phyloP scores from a whole-genome alignment of 2,329 filamentous ascomycete species.

The Monosporascus sp. region DNA sequence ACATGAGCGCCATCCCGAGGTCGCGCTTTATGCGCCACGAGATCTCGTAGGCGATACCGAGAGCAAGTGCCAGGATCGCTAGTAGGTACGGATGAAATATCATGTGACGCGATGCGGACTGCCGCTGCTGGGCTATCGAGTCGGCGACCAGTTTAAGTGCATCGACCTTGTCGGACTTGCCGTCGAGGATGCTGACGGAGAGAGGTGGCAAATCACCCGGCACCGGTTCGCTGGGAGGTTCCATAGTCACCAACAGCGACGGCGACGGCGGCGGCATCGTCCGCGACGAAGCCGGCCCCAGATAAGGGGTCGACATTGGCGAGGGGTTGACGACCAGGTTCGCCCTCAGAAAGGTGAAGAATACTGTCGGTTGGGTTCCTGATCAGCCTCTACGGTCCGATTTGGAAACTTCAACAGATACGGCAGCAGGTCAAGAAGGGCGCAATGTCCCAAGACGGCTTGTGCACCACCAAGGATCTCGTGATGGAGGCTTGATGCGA shows the following conservation, averaged over 20 bases:
- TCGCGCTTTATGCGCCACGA: constrained; percentile 44
- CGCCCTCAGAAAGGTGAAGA: constrained; percentile 76
- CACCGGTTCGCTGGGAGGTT: constrained; percentile 32
- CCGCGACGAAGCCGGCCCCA: constrained; percentile 47
- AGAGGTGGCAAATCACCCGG: constrained; percentile 59
- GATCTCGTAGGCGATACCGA: constrained; percentile 43
- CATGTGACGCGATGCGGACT: constrained; percentile 58
- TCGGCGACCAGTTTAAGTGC: constrained; percentile 73
- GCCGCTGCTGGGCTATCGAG: constrained; percentile 76
- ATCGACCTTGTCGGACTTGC: constrained; percentile 56
- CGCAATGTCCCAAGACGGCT: not conserved
- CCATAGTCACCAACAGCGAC: constrained; percentile 31
- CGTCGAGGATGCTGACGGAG: constrained; percentile 52
- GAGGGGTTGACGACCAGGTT: constrained; percentile 67
- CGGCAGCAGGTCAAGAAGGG: not conserved
- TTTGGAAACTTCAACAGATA: not conserved
- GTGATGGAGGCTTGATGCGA: constrained; percentile 5
- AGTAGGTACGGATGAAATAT: constrained; percentile 58
- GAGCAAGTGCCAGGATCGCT: constrained; percentile 38
- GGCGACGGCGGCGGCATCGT: constrained; percentile 31
- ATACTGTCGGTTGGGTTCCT: constrained; percentile 51
- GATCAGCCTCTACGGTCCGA: constrained; percentile 13
- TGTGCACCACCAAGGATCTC: not conserved
- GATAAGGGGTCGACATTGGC: constrained; percentile 59
- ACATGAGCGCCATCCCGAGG: constrained; percentile 49